Conservation (phyloP, 495 filamentous ascomycete genomes). For the Penicillium maclennaniae region DNA sequence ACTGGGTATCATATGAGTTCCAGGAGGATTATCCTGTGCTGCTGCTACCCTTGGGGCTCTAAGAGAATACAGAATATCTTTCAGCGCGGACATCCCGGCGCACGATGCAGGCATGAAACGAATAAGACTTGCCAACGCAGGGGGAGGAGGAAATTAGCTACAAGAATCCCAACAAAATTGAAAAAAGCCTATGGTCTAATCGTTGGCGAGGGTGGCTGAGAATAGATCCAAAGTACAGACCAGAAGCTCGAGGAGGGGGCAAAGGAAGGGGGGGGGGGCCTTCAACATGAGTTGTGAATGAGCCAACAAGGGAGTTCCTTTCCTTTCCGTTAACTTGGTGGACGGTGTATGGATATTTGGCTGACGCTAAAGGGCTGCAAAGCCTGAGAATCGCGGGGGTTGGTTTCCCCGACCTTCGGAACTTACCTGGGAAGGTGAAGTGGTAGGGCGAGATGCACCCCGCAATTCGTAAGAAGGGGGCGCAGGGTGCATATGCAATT, state of each 20-base stretch:
- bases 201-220: slow-evolving; percentile 7
- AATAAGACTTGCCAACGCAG: neutral
- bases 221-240: neutral
- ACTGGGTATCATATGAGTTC: slow-evolving; percentile 12
- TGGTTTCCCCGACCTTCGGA: neutral
- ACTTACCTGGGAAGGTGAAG: slow-evolving; percentile 10
- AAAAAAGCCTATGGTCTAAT: neutral
- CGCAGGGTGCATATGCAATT: slow-evolving; percentile 6
- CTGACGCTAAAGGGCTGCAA: neutral
- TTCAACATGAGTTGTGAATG: neutral
- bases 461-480: slow-evolving; percentile 13
- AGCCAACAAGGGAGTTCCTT: slow-evolving; percentile 5
- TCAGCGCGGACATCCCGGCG: slow-evolving; percentile 10
- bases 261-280: neutral
- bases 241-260: neutral
- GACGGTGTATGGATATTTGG: slow-evolving; percentile 4
- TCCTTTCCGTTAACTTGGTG: neutral
- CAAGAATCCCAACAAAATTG: slow-evolving; percentile 1
- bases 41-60: slow-evolving; percentile 10
- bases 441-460: slow-evolving; percentile 22
- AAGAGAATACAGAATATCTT: slow-evolving; percentile 11
- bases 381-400: slow-evolving; percentile 6
- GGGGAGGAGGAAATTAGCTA: neutral
- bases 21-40: slow-evolving; percentile 4
- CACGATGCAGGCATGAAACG: slow-evolving; percentile 12